Percentiles rank a stretch among this genome's conserved stretches.
Evolutionary conservation across 768 basidiomycete species (phyloP).

Genomic region (Favolaschia claudopus): DNA sequence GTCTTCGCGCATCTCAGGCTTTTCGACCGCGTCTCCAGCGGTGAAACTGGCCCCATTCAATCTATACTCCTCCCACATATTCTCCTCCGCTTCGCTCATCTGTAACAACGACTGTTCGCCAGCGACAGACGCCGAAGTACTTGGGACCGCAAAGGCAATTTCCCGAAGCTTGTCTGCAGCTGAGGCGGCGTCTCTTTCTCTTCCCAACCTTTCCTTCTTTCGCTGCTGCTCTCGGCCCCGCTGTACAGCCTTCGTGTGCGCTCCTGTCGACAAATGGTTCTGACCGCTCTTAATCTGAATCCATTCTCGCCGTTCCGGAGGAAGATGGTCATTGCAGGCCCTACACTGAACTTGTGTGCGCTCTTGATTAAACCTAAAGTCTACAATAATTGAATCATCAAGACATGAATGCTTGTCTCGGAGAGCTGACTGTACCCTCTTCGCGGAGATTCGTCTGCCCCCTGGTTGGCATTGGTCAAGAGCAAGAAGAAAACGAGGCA

Average conservation of each 20-base stretch:
- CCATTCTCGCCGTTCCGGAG: not conserved
- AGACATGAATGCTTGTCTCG: too few relatives aligned
- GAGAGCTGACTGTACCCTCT: not conserved
- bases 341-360: not conserved
- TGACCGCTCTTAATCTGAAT: not conserved
- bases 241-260: not conserved
- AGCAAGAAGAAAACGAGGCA: not conserved
- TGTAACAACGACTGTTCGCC: too few relatives aligned
- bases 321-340: not conserved
- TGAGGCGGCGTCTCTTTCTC: too few relatives aligned
- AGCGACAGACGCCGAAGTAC: too few relatives aligned
- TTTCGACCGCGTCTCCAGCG: not conserved
- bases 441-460: not conserved
- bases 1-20: not conserved
- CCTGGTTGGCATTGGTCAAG: constrained; percentile 3
- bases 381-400: too few relatives aligned
- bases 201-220: too few relatives aligned
- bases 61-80: constrained; percentile 2
- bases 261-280: not conserved
- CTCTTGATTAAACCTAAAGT: not conserved
- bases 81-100: not conserved
- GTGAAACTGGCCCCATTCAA: not conserved
- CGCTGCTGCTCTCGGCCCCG: not conserved
- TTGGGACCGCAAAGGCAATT: too few relatives aligned
- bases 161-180: too few relatives aligned